phyloP scores from a whole-genome alignment of 108 stramenopile species.

The Chaetoceros muelleri region DNA sequence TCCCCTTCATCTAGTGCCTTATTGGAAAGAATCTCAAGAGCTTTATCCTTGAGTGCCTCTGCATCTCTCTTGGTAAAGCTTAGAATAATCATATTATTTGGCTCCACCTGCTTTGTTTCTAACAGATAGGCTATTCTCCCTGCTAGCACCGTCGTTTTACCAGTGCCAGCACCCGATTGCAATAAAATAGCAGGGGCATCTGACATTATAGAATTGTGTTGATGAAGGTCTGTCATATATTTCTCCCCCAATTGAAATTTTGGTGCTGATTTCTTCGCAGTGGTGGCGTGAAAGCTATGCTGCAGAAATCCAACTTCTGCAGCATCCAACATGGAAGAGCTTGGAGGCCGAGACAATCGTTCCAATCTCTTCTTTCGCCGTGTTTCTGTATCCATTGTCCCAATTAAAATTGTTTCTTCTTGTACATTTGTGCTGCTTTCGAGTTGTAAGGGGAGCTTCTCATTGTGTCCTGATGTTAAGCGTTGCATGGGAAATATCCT shows the following conservation, averaged over 20 bases:
- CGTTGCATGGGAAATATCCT: too few relatives aligned
- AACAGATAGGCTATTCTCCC: conserved; percentile 32
- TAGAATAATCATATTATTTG: conserved; percentile 33
- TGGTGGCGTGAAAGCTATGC: background rate
- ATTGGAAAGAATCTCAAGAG: conserved; percentile 19
- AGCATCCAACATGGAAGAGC: background rate
- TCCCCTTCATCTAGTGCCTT: background rate
- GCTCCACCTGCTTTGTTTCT: conserved; percentile 7
- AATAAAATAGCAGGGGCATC: conserved; percentile 39
- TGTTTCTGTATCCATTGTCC: background rate
- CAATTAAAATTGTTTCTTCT: too few relatives aligned
- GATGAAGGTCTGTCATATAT: conserved; percentile 10
- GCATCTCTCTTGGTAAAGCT: conserved; percentile 45
- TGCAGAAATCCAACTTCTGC: background rate
- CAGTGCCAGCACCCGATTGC: conserved; percentile 40
- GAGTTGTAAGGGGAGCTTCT: too few relatives aligned
- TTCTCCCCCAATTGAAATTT: background rate
- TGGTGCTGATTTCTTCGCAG: background rate
- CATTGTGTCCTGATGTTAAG: too few relatives aligned
- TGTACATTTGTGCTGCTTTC: too few relatives aligned
- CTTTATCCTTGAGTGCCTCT: conserved; percentile 19
- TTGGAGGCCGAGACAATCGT: background rate
- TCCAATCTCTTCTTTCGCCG: background rate
- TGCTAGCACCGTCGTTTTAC: conserved; percentile 34
- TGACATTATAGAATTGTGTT: conserved; percentile 30